Base-by-base conservation (phyloP, 371 early-diverging fungal species). In the Dinochytrium kinnereticum region DNA sequence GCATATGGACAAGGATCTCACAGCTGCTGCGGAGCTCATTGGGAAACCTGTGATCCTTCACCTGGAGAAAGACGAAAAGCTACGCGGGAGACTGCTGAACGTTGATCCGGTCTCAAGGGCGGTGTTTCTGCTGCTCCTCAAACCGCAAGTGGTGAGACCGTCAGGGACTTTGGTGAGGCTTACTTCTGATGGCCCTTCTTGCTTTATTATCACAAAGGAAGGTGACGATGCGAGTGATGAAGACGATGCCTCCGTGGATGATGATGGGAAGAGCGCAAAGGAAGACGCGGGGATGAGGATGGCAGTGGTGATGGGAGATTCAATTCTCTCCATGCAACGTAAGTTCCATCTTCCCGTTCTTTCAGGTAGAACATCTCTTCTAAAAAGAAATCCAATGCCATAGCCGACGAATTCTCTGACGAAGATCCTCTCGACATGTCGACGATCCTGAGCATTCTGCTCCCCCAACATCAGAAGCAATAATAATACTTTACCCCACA, bases 51-150 rank as follows among this genome's bases (percentile, higher is more conserved):
- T 68, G 7, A 3, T 68, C 13, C 5, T 51, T 28, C 19, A 49
- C 34, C 51, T 68, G 15, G 53, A 36, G 34, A 49, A 49, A 26
- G 34, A 68, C 5, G 53, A 68, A 40, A 21, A 17, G 2, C 36
- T 68, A 7, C 50, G 53, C 13, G 68, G 68, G 17, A 24, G 53
- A 19, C 34, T 68, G 53, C 68, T 68, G 31, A 68, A 68, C 53
- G 34, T 68, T 26, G 68, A 68, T 30, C 68, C 68, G 5, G 5
- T 21, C 5, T 15, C 68, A 30, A 3, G 21, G 10, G 7, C 51
- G 7, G 53, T 68, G n/a, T 26, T 31, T 5, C 7, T 68, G 51
- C 68, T 68, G 5, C n/a, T n/a, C n/a, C n/a, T 53, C 26, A 26
- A 53, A 24, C 13, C 44, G 19, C n/a, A 44, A 44, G 44, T 44